Base-by-base conservation (phyloP, 371 early-diverging fungal genomes). In the Mortierella sp. region DNA sequence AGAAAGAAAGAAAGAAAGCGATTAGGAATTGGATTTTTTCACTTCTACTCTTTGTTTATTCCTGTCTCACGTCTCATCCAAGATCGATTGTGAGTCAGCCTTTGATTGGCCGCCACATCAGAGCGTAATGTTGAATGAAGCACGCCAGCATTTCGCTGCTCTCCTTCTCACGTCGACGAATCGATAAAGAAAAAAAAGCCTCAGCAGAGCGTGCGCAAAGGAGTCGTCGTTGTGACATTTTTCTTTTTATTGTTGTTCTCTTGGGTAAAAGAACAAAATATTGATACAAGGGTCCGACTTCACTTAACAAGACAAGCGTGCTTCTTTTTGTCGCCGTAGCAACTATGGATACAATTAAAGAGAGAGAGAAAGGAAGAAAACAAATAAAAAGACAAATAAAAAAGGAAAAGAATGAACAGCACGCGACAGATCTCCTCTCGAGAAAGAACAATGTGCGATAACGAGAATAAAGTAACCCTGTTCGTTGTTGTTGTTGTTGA, bases 321-420 rank as follows among this genome's bases (percentile, higher is more conserved):
- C 24, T 26, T 38, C 38, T 42, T 60, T 42, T 54, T 31, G 28
- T 26, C 28, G 58, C 58, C 28, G 58, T 58, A 57, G 21, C 31
- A 48, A 55, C 31, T 63, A 73, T 73, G 63, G 50, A 57, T 72
- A 79, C 54, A 75, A 71, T 47, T 42, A 57, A 57, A 26, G 21
- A 55, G 34, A 57, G 16, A 26, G 26, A 75, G 57, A 50, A 16
- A 50, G 50, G 16, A 26, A 70, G 24, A 70, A 75, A 31, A 14
- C 28, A 72, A 55, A 54, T n/a, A 71, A 71, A 74, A 75, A 50
- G 47, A 60, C 72, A 75, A 54, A 50, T 19, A 57, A 55, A 71
- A 71, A 75, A 68, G 16, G 24, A 70, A 14, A 55, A 44, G 31
- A n/a, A 75, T 44, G 45, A 58, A 75, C 38, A 31, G 42, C 7